Evolutionary conservation across 2,329 filamentous ascomycete genomes (phyloP).

Genomic region (Sporothrix pallida): DNA sequence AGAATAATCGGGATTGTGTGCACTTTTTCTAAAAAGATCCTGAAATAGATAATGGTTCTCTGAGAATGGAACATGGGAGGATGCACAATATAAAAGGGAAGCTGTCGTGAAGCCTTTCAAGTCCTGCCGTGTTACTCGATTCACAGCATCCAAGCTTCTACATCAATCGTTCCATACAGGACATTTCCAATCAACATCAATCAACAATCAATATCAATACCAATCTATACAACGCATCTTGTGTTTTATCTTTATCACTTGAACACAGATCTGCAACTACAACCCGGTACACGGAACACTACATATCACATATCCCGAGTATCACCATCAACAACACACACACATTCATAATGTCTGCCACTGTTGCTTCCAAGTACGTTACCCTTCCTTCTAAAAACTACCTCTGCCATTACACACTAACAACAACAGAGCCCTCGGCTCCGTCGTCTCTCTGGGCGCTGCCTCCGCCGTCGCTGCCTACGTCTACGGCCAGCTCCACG

Average conservation of each 20-base stretch:
- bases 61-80: background rate
- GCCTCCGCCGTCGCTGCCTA: constrained; percentile 44
- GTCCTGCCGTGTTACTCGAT: background rate
- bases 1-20: constrained; percentile 1
- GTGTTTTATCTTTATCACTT: background rate
- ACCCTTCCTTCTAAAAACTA: no score
- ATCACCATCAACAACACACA: background rate
- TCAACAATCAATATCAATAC: background rate
- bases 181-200: constrained; percentile 13
- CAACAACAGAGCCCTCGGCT: constrained; percentile 34
- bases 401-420: background rate
- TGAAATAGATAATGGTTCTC: background rate
- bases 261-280: background rate
- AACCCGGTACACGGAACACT: constrained; percentile 10
- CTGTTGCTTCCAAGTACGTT: constrained; percentile 32
- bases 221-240: background rate
- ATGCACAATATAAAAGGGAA: constrained; percentile 16
- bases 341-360: constrained; percentile 14
- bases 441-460: constrained; percentile 35
- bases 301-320: background rate
- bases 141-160: background rate
- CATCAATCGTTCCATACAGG: background rate
- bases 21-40: background rate
- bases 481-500: constrained; percentile 45
- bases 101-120: background rate